Base-by-base conservation (phyloP, 257 asterid species). In the Penstemon eatonii region DNA sequence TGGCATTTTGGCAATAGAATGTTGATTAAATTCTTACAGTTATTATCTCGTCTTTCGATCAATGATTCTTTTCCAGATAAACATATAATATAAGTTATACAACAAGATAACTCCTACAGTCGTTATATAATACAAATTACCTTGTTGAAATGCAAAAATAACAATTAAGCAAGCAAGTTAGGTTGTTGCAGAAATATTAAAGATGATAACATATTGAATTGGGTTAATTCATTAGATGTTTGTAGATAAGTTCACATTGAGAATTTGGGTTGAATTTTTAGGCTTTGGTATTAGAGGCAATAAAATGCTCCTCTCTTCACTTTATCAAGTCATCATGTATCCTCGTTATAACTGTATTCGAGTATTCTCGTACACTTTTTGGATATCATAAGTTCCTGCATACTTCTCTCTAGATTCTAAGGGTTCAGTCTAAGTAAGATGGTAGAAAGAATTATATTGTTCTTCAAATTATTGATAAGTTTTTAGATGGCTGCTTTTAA, bases 321-420 rank as follows among this genome's bases (percentile, higher is more conserved):
- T 39, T 11, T 36, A 10, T 43, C 36, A 33, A 19, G 12, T 63
- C 44, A 10, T 55, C 40, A 6, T 67, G 49, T 65, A 50, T 38
- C 38, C 50, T 57, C 15, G 10, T 2, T 6, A 7, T 9, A 46
- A 6, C 11, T 7, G 3, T 3, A 46, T 7, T 46, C 2, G 51
- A 46, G 12, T 46, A 7, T 46, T 3, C 51, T 46, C 12, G 51
- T 9, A 3, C 7, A 7, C 9, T 46, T 9, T 12, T 46, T 46
- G 51, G 12, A 46, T 46, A 58, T 44, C 36, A 3, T 58, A 33
- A 8, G 15, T 47, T 58, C 38, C 49, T 60, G 47, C 68, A 8
- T n/a, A 9, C 42, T 57, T 66, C 56, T 56, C 44, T 57, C 36
- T 49, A 51, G 71, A 49, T 58, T 45, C 57, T 64, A 65, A 56